Base-by-base conservation (phyloP, 1,284 basidiomycete species). In the Athelia sp. region DNA sequence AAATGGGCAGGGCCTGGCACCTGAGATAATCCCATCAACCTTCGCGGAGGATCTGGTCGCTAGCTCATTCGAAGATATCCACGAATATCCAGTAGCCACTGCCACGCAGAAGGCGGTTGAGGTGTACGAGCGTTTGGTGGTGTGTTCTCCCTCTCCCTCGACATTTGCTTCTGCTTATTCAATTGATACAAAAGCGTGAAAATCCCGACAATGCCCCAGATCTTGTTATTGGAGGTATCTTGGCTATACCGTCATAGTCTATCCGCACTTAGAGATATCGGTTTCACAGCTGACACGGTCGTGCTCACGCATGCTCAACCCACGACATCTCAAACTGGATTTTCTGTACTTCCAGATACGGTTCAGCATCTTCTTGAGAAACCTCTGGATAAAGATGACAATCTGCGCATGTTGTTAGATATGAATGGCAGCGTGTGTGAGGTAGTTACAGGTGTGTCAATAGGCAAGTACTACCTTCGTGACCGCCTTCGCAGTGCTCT, bases 51-150 rank as follows among this genome's bases (percentile, higher is more conserved):
- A 95, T 60, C 71, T 98, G 14, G 74, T 81, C 0, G 73, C 88
- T 45, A 69, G 70, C 17, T 76, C 79, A 2, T 98, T 86, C 51
- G 81, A 82, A 22, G 80, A 90, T 54, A 76, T 90, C 15, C 90
- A 92, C 52, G 93, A 97, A 63, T 98, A 99, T 64, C 92, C 95
- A 0, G 90, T 97, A 4, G 85, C 94, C 8, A 98, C 94, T 0
- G 93, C 93, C 2, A 84, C 83, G 1, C 87, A 95, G 56, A 98
- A 98, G 73, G 94, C 89, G 0, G 80, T 93, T 8, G 90, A 96
- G 60, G 93, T 96, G n/a, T 97, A 97, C 61, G 84, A 91, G 64
- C 76, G 86, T 29, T 70, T 97, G 21, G 86, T 96, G 49, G 84
- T 87, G 58, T 56, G 84, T 74, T 4, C 15, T 19, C n/a, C 52